A percentile compares a stretch with the other conserved stretches of the same genome.
These are phyloP conservation scores for Chalaropsis ovoidea DNA, from an alignment of 2,329 filamentous ascomycete species.

Conservation along the genomic window DNA sequence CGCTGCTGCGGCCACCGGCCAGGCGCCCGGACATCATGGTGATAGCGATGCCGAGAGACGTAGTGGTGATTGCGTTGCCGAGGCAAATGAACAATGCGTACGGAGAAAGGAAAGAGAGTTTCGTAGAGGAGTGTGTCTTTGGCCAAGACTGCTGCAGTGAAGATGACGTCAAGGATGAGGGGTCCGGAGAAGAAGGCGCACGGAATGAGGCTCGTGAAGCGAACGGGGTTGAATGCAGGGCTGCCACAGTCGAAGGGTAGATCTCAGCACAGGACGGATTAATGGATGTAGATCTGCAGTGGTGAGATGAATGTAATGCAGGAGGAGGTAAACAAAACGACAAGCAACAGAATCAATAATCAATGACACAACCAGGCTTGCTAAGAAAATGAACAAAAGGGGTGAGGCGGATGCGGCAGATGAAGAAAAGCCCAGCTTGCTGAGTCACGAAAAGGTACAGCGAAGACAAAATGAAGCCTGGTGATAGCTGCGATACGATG, in stretches of 20 bases:
- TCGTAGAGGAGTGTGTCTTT: too few relatives aligned
- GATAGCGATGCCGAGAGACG: background rate
- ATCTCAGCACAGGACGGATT: too few relatives aligned
- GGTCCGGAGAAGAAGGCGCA: background rate
- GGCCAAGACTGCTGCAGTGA: background rate
- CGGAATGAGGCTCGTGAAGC: background rate
- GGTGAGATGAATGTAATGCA: too few relatives aligned
- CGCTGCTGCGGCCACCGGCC: conserved; percentile 13
- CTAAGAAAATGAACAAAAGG: background rate
- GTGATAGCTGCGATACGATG: background rate
- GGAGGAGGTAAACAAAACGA: too few relatives aligned
- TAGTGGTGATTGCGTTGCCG: background rate
- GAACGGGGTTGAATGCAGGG: background rate
- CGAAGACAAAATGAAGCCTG: background rate
- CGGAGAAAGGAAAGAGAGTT: background rate
- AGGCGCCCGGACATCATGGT: conserved; percentile 25
- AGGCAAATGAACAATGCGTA: too few relatives aligned
- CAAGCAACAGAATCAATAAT: too few relatives aligned
- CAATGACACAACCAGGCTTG: too few relatives aligned
- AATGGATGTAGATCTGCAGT: too few relatives aligned
- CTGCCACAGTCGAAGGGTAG: background rate
- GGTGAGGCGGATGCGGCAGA: background rate
- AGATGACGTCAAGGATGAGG: background rate
- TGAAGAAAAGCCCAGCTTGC: background rate
- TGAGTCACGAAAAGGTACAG: background rate